Base-by-base conservation (phyloP, 345 rosid species). In the Salix dunnii region DNA sequence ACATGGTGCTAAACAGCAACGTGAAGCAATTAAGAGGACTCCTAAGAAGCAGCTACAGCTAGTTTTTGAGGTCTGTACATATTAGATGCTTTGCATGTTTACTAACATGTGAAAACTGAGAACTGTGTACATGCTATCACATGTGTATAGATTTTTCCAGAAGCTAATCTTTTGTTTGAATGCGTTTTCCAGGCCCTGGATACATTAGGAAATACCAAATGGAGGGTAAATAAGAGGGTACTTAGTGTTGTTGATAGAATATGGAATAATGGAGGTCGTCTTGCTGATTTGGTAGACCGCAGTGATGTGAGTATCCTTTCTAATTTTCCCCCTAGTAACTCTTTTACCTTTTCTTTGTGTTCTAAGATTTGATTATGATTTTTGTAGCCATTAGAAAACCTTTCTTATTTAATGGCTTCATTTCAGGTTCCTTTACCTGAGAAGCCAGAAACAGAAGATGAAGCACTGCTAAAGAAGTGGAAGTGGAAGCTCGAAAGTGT, bases 1-100 rank as follows among this genome's bases (percentile, higher is more conserved):
- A 6, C 99, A 91, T 85, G 99, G 99, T 79, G 86, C 88, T 74
- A 94, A 78, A 72, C 92, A 87, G 80, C 99, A 96, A 78, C 87
- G 97, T 67, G 91, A 91, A 70, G 92, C 95, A 21, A 80, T 93
- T 69, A 91, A 81, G 86, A 84, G 84, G 67, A 78, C 92, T 46
- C 89, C 97, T 46, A 82, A 76, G 82, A 79, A 77, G 78, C 95
- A 93, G 87, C 88, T 96, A 74, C 81, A 85, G 63, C 90, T 86
- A 77, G 87, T 96, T 77, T 96, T 89, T 86, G 90, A 96, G 98
- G 99, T 93, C 53, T 82, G 84, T 42, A 66, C 48, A 74, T 49
- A 66, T 71, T 80, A 43, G 25, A 69, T 69, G 71, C 51, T 63
- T n/a, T 74, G 40, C 21, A 48, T 67, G 46, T 23, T 58, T 58